phyloP scores from a whole-genome alignment of 2,329 filamentous ascomycete species.

The Colletotrichum endophyticum region DNA sequence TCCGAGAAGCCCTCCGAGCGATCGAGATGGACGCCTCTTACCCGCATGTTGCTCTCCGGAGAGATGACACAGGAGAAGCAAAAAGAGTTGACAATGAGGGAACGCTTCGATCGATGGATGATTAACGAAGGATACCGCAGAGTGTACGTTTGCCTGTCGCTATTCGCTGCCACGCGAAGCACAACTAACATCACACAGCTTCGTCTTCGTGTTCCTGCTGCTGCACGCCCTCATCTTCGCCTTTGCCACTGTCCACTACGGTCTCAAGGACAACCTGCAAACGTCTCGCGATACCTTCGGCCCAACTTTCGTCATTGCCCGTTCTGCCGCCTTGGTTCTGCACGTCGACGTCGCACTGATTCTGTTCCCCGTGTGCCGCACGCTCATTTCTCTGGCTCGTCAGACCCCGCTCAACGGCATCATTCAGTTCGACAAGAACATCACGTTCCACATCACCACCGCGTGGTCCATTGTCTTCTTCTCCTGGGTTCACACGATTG shows the following conservation, averaged over 20 bases:
- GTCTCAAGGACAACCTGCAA: conserved; percentile 76
- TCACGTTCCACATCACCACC: conserved; percentile 84
- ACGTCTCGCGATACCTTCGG: conserved; percentile 72
- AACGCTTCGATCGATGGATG: conserved; percentile 87
- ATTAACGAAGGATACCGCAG: conserved; percentile 84
- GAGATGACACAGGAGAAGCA: conserved; percentile 80
- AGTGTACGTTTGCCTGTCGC: conserved; percentile 60
- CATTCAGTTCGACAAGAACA: conserved; percentile 89
- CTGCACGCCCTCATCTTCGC: conserved; percentile 79
- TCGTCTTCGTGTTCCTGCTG: conserved; percentile 77
- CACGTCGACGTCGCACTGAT: conserved; percentile 84
- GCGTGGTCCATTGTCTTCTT: conserved; percentile 91
- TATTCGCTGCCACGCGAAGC: background rate
- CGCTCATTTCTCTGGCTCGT: conserved; percentile 79
- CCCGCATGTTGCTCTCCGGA: conserved; percentile 81
- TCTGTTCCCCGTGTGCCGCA: conserved; percentile 82
- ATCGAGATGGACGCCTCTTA: conserved; percentile 82
- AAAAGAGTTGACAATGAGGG: conserved; percentile 69
- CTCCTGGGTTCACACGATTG: conserved; percentile 84
- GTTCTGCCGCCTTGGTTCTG: conserved; percentile 76
- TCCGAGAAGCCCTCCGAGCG: conserved; percentile 66
- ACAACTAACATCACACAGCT: conserved; percentile 50
- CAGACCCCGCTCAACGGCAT: conserved; percentile 86
- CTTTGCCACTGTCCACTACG: conserved; percentile 82
- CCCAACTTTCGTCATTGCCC: conserved; percentile 77